These are phyloP conservation scores for Penicillium dipodomyicola DNA, from an alignment of 495 filamentous ascomycete genomes.

Conservation along the genomic window DNA sequence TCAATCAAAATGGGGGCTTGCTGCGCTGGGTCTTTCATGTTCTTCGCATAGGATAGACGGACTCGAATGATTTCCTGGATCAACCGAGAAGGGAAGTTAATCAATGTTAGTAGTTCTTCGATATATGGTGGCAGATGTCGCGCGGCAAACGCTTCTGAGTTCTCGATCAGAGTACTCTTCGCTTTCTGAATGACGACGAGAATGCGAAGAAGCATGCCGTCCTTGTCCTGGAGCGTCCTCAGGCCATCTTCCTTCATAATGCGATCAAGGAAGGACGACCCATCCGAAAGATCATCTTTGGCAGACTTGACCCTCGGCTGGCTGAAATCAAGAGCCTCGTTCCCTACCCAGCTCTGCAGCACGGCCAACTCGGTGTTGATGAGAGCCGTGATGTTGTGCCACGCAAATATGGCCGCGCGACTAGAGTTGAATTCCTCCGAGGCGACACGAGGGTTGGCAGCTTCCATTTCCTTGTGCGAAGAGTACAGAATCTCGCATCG, in stretches of 20 bases:
- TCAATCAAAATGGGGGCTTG: conserved; percentile 89
- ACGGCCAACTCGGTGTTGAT: conserved; percentile 93
- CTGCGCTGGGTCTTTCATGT: conserved; percentile 86
- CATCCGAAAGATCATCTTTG: conserved; percentile 71
- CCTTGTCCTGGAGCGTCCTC: conserved; percentile 77
- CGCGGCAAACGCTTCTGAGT: conserved; percentile 79
- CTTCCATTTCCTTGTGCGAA: conserved; percentile 67
- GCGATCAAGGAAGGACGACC: conserved; percentile 91
- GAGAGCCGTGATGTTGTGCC: conserved; percentile 97
- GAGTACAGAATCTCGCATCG: conserved; percentile 82
- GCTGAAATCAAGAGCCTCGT: conserved; percentile 88
- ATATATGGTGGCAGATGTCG: conserved; percentile 96
- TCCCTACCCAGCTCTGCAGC: conserved; percentile 92
- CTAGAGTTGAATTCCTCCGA: conserved; percentile 74
- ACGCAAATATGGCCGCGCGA: conserved; percentile 83
- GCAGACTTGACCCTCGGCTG: conserved; percentile 48
- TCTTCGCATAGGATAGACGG: conserved; percentile 85
- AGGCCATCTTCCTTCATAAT: conserved; percentile 97
- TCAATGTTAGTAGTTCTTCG: conserved; percentile 89
- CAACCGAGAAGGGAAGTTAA: conserved; percentile 93
- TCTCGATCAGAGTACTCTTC: conserved; percentile 85
- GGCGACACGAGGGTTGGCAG: conserved; percentile 66
- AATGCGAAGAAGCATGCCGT: conserved; percentile 81
- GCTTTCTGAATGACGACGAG: conserved; percentile 86
- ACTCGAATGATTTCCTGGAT: conserved; percentile 96